phyloP scores from a whole-genome alignment of 306 rosid species.

The Abrus pulchellus region DNA sequence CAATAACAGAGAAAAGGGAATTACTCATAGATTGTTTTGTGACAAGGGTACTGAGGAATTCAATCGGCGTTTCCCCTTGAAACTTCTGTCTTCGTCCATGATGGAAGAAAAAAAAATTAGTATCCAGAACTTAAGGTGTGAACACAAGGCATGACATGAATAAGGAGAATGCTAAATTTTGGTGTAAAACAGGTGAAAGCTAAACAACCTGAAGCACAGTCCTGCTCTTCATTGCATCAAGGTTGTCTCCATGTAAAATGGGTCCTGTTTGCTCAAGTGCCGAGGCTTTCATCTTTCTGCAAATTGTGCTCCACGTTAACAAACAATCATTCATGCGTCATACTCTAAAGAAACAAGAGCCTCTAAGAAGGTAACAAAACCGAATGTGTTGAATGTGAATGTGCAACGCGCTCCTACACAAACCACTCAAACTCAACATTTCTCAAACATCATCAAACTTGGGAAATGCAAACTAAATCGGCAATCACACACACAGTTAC shows the following conservation, averaged over 20 bases:
- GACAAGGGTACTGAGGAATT: conserved; percentile 45
- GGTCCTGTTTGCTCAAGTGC: conserved; percentile 23
- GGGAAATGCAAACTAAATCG: not conserved
- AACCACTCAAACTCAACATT: conserved; percentile 13
- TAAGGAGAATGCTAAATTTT: conserved; percentile 10
- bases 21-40: conserved; percentile 59
- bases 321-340: conserved; percentile 40
- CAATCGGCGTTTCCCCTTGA: conserved; percentile 63
- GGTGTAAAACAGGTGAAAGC: conserved; percentile 16
- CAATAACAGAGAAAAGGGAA: conserved; percentile 44
- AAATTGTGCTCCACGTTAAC: conserved; percentile 18
- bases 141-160: conserved; percentile 32
- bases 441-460: not conserved
- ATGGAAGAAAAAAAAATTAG: conserved; percentile 51
- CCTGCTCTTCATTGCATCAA: conserved; percentile 45
- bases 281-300: conserved; percentile 45
- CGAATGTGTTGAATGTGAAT: conserved; percentile 12
- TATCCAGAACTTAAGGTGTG: conserved; percentile 30
- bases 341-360: conserved; percentile 17
- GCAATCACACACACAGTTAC: not conserved
- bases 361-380: conserved; percentile 37
- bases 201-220: conserved; percentile 53
- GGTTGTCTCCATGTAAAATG: conserved; percentile 5
- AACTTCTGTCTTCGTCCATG: conserved; percentile 83
- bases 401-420: not conserved